Conservation (phyloP, 192 early-diverging fungal species). For the Spizellomyces punctatus region DNA sequence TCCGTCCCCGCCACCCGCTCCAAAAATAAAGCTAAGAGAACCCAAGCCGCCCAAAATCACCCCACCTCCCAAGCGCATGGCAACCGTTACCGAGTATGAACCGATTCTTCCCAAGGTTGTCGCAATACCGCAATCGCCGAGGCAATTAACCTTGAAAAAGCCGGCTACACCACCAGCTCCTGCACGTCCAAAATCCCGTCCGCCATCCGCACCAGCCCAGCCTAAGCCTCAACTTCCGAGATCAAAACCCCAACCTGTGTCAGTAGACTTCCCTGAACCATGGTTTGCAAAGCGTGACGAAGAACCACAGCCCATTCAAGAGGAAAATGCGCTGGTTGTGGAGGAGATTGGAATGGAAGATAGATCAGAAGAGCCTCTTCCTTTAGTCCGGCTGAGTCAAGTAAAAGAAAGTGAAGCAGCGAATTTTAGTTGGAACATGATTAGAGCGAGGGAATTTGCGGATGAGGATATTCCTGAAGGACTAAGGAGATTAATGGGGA, state of each 20-base stretch:
- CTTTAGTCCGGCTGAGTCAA: neutral
- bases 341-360: slow-evolving; percentile 14
- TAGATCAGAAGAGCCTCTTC: neutral
- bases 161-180: slow-evolving; percentile 5
- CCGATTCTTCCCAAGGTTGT: neutral
- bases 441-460: slow-evolving; percentile 25
- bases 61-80: neutral
- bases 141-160: neutral
- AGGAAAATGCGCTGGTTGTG: neutral
- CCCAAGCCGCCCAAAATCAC: neutral
- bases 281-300: neutral
- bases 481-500: slow-evolving; percentile 33
- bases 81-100: neutral
- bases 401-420: slow-evolving; percentile 28
- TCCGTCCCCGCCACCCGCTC: slow-evolving; percentile 5
- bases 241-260: neutral
- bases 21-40: neutral
- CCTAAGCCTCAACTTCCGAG: neutral
- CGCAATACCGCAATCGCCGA: neutral
- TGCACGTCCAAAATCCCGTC: neutral
- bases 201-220: neutral
- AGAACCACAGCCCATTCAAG: neutral
- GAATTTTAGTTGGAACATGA: slow-evolving; percentile 43
- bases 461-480: slow-evolving; percentile 34
- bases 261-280: neutral